These are phyloP conservation scores for Geotrichum restrictum DNA, from an alignment of 1,139 yeast genomes.

Conservation along the genomic window DNA sequence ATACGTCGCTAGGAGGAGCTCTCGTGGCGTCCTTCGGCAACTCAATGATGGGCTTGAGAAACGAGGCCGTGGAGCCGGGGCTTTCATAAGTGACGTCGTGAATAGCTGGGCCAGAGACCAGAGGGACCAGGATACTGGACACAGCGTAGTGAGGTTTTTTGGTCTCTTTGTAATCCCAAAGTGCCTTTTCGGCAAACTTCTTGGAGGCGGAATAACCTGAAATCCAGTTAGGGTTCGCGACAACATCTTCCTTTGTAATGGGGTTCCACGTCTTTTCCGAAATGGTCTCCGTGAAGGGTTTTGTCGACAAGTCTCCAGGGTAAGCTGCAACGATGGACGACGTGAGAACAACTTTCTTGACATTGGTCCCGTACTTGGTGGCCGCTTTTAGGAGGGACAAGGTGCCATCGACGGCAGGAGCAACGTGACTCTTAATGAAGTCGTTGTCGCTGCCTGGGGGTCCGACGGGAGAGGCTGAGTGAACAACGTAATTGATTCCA, in stretches of 20 bases:
- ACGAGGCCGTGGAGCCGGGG: conserved; percentile 31
- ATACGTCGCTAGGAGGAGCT: neutral
- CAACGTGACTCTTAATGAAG: conserved; percentile 35
- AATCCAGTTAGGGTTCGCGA: conserved; percentile 26
- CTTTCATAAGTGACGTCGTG: conserved; percentile 28
- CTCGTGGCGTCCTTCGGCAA: neutral
- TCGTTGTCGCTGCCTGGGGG: conserved; percentile 31
- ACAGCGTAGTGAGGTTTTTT: conserved; percentile 40
- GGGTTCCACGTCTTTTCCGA: conserved; percentile 44
- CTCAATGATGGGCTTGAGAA: neutral
- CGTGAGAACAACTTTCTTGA: conserved; percentile 51
- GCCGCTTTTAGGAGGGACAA: conserved; percentile 44
- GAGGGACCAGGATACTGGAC: conserved; percentile 45
- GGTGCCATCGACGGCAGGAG: conserved; percentile 54
- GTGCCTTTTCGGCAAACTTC: conserved; percentile 42
- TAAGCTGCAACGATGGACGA: conserved; percentile 41
- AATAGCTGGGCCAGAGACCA: conserved; percentile 48
- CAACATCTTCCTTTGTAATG: conserved; percentile 37
- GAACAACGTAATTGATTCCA: conserved; percentile 40
- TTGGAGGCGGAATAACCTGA: conserved; percentile 39
- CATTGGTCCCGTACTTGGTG: conserved; percentile 45
- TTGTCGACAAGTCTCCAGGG: conserved; percentile 42
- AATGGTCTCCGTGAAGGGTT: conserved; percentile 25
- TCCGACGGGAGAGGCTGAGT: conserved; percentile 46
- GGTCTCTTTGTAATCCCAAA: conserved; percentile 44